Conservation (phyloP, 495 filamentous ascomycete species). For the Neurospora sp. region DNA sequence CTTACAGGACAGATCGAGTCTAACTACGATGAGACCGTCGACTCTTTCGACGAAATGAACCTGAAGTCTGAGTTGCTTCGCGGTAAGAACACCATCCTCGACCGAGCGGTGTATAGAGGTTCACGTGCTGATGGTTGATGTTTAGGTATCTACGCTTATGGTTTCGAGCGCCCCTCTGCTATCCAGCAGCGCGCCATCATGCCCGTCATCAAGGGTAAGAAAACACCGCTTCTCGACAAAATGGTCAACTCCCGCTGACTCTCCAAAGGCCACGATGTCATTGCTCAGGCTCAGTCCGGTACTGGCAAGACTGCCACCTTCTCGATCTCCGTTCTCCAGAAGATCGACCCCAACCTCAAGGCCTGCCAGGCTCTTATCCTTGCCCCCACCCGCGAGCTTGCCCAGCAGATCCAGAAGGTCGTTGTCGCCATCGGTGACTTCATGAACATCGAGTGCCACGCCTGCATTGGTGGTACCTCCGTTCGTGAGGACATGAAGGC, state of each 20-base stretch:
- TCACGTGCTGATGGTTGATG: constrained; percentile 9
- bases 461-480: constrained; percentile 96
- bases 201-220: constrained; percentile 98
- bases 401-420: constrained; percentile 95
- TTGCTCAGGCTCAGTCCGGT: constrained; percentile 97
- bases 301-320: constrained; percentile 99
- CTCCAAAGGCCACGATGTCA: constrained; percentile 80
- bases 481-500: constrained; percentile 96
- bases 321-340: constrained; percentile 93
- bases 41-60: constrained; percentile 97
- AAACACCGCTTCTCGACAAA: neutral
- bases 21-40: constrained; percentile 99
- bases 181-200: constrained; percentile 99
- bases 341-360: constrained; percentile 75
- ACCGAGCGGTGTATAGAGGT: constrained; percentile 2
- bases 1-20: constrained; percentile 90
- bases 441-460: constrained; percentile 99
- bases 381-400: constrained; percentile 95
- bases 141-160: constrained; percentile 94
- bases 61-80: constrained; percentile 93
- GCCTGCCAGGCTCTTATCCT: constrained; percentile 92
- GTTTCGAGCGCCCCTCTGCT: constrained; percentile 98
- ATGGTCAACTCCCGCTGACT: constrained; percentile 18
- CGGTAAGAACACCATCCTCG: constrained; percentile 47
- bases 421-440: constrained; percentile 96